Base-by-base conservation (phyloP, 805 yeast genomes). In the Saccharomycopsis sp. region DNA sequence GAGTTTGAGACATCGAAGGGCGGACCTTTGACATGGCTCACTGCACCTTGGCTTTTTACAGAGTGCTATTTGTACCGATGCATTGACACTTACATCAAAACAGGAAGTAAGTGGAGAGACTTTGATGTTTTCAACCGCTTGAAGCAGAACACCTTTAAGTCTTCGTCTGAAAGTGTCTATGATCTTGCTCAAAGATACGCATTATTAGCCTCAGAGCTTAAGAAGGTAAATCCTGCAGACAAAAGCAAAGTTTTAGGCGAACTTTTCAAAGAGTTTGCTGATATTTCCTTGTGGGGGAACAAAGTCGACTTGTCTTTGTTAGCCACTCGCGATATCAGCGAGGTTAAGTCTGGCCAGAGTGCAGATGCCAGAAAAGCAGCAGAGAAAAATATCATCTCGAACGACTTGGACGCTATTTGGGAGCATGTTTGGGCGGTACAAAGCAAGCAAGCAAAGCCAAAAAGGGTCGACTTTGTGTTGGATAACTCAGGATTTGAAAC, bases 401-500 rank as follows among this genome's bases (percentile, higher is more conserved):
- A 91, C 66, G 96, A 91, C 67, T 75, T 89, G n/a, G 75, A 74
- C 1, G 59, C 70, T 29, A 89, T 89, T 0, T 95, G 91, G 92
- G 63, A 73, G 0, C 71, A 75, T 21, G 67, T 84, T 52, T 47
- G 62, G 3, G 8, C 24, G 23, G 62, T 66, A 8, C 47, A 66
- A 34, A 57, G 61, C 21, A 29, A 59, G 40, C 12, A 24, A n/a
- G 44, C 29, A 5, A 51, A 57, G 1, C 66, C 73, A 15, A 75
- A 77, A 58, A 76, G 91, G 59, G 78, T 91, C 58, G 97, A 92
- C 69, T 77, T 91, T 66, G 89, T 92, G 12, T 78, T 92, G 61
- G 98, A 91, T 72, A 92, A 92, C 71, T 84, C 97, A 12, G 99
- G 99, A 0, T 94, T 94, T 68, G 99, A 94, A 73, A 79, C 94